Base-by-base conservation (phyloP, 805 yeast species). In the Schizosaccharomyces octosporus region DNA sequence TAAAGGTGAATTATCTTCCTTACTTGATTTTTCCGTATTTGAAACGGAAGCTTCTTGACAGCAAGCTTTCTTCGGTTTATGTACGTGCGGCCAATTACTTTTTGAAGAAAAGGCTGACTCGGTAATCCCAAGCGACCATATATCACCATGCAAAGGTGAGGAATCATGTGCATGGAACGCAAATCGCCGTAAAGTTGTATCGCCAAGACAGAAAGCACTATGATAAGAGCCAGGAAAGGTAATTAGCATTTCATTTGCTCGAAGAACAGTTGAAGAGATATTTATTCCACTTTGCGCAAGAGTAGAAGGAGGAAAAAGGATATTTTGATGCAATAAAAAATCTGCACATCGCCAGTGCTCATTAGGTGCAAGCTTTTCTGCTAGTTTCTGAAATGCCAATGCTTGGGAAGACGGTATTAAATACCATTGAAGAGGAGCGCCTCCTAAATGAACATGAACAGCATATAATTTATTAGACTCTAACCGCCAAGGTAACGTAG, bases 181-280 rank as follows among this genome's bases (percentile, higher is more conserved):
- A 51, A 51, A 29, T 19, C 57, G 57, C 19, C 36, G 57, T 21
- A 51, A 29, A 21, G 27, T n/a, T 6, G 57, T 29, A 29, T 51
- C 36, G 13, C 94, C 95, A 66, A 78, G 82, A 66, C 87, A 87
- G 72, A 83, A 84, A 0, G 95, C 95, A 0, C 95, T 82, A 70
- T 87, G 95, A 67, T 86, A 86, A 0, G 95, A 95, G 68, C 79
- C 84, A 0, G 95, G 95, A 68, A 82, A 87, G 0, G 95, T 86
- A 5, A 87, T 82, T 66, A 87, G 82, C 64, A 86, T 86, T 68
- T 87, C 95, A 61, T 71, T 75, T 68, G 84, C 81, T 62, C 77
- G 69, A 69, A 87, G 95, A 0, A 82, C 76, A 4, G 85, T 75
- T 61, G 75, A 79, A 69, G 85, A 86, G 59, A 81, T 85, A 59